Evolutionary conservation across 208 protist species (phyloP).

Genomic region (Spongospora subterranea): DNA sequence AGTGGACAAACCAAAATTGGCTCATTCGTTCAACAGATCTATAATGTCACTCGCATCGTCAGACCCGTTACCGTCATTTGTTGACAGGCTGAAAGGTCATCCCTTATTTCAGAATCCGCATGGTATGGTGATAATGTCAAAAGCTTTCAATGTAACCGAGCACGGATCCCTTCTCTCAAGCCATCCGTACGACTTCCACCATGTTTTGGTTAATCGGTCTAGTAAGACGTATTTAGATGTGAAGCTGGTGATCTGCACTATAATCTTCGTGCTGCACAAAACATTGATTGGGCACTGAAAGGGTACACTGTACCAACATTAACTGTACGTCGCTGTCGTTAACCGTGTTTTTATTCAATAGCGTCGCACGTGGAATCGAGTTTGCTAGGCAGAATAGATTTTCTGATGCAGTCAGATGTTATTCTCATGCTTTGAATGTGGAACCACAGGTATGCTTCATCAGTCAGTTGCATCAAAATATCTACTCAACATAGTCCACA

Average conservation of each 20-base stretch:
- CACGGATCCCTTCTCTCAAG: background rate
- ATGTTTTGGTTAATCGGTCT: background rate
- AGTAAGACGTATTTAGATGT: background rate
- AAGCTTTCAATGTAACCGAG: conserved; percentile 24
- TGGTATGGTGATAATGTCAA: conserved; percentile 22
- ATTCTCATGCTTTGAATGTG: background rate
- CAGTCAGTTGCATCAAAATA: background rate
- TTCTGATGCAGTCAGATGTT: background rate
- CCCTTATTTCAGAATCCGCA: conserved; percentile 37
- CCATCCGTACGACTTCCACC: background rate
- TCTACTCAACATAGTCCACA: too few species aligned
- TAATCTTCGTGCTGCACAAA: conserved; percentile 41
- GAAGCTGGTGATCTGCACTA: conserved; percentile 10
- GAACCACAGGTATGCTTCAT: conserved; percentile 20
- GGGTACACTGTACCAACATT: background rate
- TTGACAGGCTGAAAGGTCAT: conserved; percentile 22
- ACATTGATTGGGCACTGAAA: conserved; percentile 23
- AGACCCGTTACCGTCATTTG: background rate
- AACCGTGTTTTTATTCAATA: background rate
- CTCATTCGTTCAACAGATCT: background rate
- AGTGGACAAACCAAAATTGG: too few species aligned
- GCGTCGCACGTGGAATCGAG: background rate
- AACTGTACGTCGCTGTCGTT: background rate
- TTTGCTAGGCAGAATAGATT: background rate
- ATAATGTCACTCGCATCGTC: conserved; percentile 5